These are phyloP conservation scores for Fusarium robinianum DNA, from an alignment of 2,329 filamentous ascomycete genomes.

Conservation along the genomic window DNA sequence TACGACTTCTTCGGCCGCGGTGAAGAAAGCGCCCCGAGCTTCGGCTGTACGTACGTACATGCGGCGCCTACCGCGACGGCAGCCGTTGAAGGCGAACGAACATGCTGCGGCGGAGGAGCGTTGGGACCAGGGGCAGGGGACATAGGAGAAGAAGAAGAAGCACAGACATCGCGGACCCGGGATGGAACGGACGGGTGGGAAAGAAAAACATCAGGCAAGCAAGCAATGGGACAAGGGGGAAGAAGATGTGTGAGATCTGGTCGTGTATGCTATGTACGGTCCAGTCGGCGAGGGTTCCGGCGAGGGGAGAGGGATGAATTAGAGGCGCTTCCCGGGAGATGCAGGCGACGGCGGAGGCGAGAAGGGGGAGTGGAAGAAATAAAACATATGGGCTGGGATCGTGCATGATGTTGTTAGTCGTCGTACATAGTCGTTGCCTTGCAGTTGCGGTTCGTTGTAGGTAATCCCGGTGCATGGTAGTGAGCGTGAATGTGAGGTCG, in stretches of 20 bases:
- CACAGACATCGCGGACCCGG: constrained; percentile 3
- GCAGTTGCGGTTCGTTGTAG: no score
- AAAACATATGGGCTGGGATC: no score
- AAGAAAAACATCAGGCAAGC: constrained; percentile 10
- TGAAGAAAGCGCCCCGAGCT: constrained; percentile 24
- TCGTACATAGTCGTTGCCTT: no score
- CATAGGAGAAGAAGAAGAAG: neutral
- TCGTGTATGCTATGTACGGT: constrained; percentile 10
- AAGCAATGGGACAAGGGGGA: neutral
- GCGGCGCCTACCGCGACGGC: no score
- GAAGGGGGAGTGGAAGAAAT: no score
- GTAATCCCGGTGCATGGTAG: no score
- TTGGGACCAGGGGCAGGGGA: constrained; percentile 16
- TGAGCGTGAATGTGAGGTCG: no score
- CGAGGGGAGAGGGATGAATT: constrained; percentile 6
- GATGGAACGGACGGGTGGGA: no score
- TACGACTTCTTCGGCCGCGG: constrained; percentile 19
- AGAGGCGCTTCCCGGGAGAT: neutral
- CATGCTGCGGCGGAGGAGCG: constrained; percentile 16
- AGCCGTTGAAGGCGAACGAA: constrained; percentile 8
- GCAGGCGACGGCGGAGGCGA: no score
- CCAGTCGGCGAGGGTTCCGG: constrained; percentile 31
- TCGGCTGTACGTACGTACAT: no score
- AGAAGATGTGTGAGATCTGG: constrained; percentile 17
- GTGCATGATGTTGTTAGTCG: no score